Conservation (phyloP, 148 eudicot species). For the Tetragonia tetragonoides region DNA sequence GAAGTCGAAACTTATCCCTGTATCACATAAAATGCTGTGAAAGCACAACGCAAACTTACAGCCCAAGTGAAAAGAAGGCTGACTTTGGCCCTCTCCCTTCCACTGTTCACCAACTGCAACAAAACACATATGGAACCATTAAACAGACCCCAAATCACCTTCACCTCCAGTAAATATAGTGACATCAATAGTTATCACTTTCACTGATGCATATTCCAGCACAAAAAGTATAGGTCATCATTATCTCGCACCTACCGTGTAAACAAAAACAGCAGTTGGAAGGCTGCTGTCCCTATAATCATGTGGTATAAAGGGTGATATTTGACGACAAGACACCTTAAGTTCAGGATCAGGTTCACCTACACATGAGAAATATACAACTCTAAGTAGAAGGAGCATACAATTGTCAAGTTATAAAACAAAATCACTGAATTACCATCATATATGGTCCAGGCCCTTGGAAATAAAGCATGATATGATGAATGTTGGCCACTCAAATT, state of each 20-base stretch:
- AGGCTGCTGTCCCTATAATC: slow-evolving; percentile 96
- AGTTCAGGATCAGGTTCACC: slow-evolving; percentile 99
- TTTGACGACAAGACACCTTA: slow-evolving; percentile 94
- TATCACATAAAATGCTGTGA: background rate
- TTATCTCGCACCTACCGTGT: slow-evolving; percentile 54
- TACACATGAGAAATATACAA: slow-evolving; percentile 22
- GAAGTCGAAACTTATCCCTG: slow-evolving; percentile 1
- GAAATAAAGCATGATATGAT: slow-evolving; percentile 95
- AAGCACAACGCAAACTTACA: slow-evolving; percentile 52
- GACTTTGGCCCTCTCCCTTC: slow-evolving; percentile 96
- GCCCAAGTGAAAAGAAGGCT: slow-evolving; percentile 97
- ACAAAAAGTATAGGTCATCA: slow-evolving; percentile 1
- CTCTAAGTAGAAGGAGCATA: background rate
- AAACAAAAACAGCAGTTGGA: slow-evolving; percentile 92
- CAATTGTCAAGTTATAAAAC: background rate
- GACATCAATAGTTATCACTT: background rate
- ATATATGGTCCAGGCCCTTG: slow-evolving; percentile 98
- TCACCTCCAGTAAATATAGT: background rate
- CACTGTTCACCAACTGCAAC: slow-evolving; percentile 84
- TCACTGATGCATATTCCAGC: background rate
- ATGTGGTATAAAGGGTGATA: slow-evolving; percentile 97
- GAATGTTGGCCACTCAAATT: slow-evolving; percentile 96
- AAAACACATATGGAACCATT: slow-evolving; percentile 15
- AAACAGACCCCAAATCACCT: slow-evolving; percentile 4
- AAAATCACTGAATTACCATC: slow-evolving; percentile 56